phyloP scores from a whole-genome alignment of 805 yeast species.

The Candida maltosa region DNA sequence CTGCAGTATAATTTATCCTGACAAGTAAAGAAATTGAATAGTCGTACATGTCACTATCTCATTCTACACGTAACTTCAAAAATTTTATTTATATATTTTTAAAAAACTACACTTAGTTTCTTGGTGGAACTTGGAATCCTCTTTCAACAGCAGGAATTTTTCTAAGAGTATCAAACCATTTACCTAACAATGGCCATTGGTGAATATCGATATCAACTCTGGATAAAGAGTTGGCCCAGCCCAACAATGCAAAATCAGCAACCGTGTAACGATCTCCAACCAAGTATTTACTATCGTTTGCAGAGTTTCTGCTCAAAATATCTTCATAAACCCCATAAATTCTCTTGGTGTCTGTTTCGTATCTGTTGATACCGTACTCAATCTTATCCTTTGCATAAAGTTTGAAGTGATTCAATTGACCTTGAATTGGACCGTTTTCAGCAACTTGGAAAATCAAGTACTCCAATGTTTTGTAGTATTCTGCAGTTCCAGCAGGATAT shows the following conservation, averaged over 20 bases:
- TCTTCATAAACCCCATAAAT: slow-evolving; percentile 53
- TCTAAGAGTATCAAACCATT: slow-evolving; percentile 38
- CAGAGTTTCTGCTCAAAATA: slow-evolving; percentile 43
- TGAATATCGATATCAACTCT: slow-evolving; percentile 26
- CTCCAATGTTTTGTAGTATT: slow-evolving; percentile 52
- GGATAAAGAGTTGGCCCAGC: slow-evolving; percentile 36
- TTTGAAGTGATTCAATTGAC: slow-evolving; percentile 53
- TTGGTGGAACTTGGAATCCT: no score
- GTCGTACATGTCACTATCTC: no score
- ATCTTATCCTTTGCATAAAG: slow-evolving; percentile 46
- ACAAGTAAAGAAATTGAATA: no score
- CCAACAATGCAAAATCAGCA: slow-evolving; percentile 53
- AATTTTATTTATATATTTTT: no score
- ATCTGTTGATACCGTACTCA: slow-evolving; percentile 54
- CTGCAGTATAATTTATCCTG: no score
- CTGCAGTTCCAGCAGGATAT: slow-evolving; percentile 30
- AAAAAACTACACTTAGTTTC: no score
- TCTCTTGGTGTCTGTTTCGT: slow-evolving; percentile 47
- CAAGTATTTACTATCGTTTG: slow-evolving; percentile 41
- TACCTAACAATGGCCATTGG: slow-evolving; percentile 36
- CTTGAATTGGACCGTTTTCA: slow-evolving; percentile 53
- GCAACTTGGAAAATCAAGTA: slow-evolving; percentile 58
- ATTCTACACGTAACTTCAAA: no score
- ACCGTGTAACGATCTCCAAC: slow-evolving; percentile 59
- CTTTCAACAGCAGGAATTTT: slow-evolving; percentile 29